phyloP scores from a whole-genome alignment of 805 yeast species.

The Schwanniomyces occidentalis region DNA sequence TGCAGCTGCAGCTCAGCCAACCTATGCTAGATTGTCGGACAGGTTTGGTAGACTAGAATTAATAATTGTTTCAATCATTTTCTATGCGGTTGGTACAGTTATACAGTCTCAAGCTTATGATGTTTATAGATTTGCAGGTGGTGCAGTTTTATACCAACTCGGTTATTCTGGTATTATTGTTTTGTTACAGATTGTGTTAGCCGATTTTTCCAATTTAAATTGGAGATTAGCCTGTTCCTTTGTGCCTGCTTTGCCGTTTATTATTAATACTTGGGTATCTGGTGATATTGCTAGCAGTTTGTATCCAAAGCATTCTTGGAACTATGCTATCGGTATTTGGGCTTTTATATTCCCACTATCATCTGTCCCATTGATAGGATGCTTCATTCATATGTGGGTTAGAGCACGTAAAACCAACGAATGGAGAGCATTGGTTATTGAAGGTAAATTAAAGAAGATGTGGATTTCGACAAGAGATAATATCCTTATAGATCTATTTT shows the following conservation, averaged over 20 bases:
- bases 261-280: conserved; percentile 77
- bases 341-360: conserved; percentile 71
- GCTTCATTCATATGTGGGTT: conserved; percentile 57
- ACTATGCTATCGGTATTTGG: conserved; percentile 69
- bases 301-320: conserved; percentile 60
- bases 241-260: conserved; percentile 68
- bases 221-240: conserved; percentile 70
- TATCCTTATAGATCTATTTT: conserved; percentile 44
- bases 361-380: conserved; percentile 56
- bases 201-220: conserved; percentile 67
- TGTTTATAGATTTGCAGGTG: conserved; percentile 62
- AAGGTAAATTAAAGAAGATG: conserved; percentile 34
- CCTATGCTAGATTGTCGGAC: conserved; percentile 64
- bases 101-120: conserved; percentile 61
- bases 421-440: conserved; percentile 42
- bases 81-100: conserved; percentile 64
- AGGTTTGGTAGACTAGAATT: conserved; percentile 65
- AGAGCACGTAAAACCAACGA: conserved; percentile 55
- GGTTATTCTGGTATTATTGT: conserved; percentile 66
- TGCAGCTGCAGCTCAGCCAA: conserved; percentile 67
- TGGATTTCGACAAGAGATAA: conserved; percentile 31
- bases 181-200: conserved; percentile 54
- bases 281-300: conserved; percentile 53
- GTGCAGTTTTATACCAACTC: conserved; percentile 50
- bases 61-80: conserved; percentile 47